Base-by-base conservation (phyloP, 1,284 basidiomycete species). In the Trichosporon ovoides region DNA sequence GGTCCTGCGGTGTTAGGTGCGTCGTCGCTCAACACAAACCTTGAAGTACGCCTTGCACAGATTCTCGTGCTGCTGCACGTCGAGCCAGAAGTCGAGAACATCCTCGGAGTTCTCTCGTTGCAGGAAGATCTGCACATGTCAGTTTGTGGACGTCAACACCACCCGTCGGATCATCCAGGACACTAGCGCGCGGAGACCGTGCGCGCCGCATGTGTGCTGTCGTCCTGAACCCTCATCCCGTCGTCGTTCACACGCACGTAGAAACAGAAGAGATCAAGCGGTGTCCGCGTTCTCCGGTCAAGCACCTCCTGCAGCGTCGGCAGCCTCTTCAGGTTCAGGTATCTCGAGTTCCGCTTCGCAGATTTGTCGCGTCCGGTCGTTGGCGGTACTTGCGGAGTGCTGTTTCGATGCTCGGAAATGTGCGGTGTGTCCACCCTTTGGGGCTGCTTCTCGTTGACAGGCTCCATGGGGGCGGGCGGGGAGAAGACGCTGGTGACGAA, bases 51-150 rank as follows among this genome's bases (percentile, higher is more conserved):
- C 95, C 60, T 93, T 84, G 78, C 94, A 98, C 43, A 98, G 84
- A 73, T 97, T 97, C 80, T 98, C 96, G 76, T 98, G 95, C 79
- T 98, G 95, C 70, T 97, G 92, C 2, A 98, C 95, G 72, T 98
- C 95, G 34, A 98, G 85, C 94, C 94, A 98, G 70, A 98, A 98
- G 77, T 98, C 95, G 52, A 98, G 81, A 40, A 94, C 89, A 74
- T 98, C 94, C 74, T 97, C 94, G 56, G 91, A 86, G 34, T 89
- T 87, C 78, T 97, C 93, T 38, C 93, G 85, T 74, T 98, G 92
- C 38, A 97, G 81, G 74, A 94, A 96, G 62, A 81, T 78, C 76
- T 77, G n/a, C n/a, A n/a, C n/a, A n/a, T n/a, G n/a, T n/a, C n/a
- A n/a, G n/a, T n/a, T n/a, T n/a, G n/a, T n/a, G n/a, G n/a, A n/a